Conservation (phyloP, 257 asterid genomes). For the Solanum medicagineum region DNA sequence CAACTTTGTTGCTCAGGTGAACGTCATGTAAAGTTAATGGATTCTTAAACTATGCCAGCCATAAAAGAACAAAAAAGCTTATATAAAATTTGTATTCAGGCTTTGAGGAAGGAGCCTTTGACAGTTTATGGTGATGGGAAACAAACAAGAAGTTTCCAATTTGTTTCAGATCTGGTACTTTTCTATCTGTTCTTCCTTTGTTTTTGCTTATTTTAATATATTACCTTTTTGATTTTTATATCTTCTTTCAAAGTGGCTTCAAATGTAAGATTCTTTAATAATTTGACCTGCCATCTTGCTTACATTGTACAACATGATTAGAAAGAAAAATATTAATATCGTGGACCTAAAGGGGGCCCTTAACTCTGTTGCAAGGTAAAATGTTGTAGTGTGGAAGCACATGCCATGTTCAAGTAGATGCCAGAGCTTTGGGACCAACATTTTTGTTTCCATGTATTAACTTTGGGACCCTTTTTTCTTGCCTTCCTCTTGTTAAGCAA, state of each 20-base stretch:
- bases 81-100: conserved; percentile 26
- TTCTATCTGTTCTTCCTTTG: neutral
- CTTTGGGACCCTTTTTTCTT: neutral
- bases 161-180: conserved; percentile 91
- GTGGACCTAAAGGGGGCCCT: neutral
- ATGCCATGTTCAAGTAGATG: neutral
- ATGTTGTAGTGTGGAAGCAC: neutral
- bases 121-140: conserved; percentile 97
- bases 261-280: neutral
- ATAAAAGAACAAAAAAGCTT: neutral
- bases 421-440: neutral
- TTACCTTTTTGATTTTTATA: neutral
- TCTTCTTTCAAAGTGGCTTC: neutral
- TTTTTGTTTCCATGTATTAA: neutral
- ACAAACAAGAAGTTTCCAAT: conserved; percentile 95
- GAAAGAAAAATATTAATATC: neutral
- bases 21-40: neutral
- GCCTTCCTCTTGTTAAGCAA: neutral
- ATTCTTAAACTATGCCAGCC: neutral
- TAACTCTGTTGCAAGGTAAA: neutral
- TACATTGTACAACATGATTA: neutral
- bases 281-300: neutral
- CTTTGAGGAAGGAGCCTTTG: conserved; percentile 89
- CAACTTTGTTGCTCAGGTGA: conserved; percentile 98
- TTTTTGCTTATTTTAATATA: neutral